These are phyloP conservation scores for Cladophialophora immunda DNA, from an alignment of 2,329 filamentous ascomycete genomes.

Conservation along the genomic window DNA sequence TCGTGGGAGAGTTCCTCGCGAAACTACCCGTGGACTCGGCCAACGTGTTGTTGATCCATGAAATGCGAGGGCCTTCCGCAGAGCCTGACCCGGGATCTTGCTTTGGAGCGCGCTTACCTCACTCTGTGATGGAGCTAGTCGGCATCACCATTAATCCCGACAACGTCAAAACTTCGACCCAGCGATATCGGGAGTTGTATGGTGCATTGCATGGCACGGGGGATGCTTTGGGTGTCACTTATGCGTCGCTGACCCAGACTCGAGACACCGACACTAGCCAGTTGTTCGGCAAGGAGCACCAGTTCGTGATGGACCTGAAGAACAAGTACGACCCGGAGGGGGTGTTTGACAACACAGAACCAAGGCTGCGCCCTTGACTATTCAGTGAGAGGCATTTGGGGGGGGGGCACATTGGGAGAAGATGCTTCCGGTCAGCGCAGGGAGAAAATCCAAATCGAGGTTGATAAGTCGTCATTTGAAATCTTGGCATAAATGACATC, in stretches of 20 bases:
- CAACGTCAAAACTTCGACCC: slow-evolving; percentile 1
- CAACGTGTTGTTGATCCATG: slow-evolving; percentile 19
- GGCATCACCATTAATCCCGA: slow-evolving; percentile 1
- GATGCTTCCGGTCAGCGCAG: no score
- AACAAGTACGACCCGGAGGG: slow-evolving; percentile 20
- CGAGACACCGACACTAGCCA: slow-evolving; percentile 11
- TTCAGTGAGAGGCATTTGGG: neutral
- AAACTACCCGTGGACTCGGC: slow-evolving; percentile 6
- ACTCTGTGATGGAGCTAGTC: slow-evolving; percentile 11
- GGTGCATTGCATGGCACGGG: slow-evolving; percentile 12
- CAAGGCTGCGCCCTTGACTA: slow-evolving; percentile 12
- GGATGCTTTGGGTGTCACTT: slow-evolving; percentile 9
- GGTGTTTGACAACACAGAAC: slow-evolving; percentile 15
- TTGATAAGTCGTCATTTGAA: slow-evolving; percentile 7
- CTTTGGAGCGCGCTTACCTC: slow-evolving; percentile 13
- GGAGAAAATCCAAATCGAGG: no score
- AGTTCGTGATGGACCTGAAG: slow-evolving; percentile 25
- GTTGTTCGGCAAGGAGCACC: slow-evolving; percentile 8
- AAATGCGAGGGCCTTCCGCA: slow-evolving; percentile 15
- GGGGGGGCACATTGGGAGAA: neutral
- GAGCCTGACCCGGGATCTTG: slow-evolving; percentile 17
- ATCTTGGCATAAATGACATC: slow-evolving; percentile 14
- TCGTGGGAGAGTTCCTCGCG: slow-evolving; percentile 16
- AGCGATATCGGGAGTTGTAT: slow-evolving; percentile 10
- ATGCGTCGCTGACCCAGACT: slow-evolving; percentile 19